Percentiles rank a stretch among this genome's conserved stretches.
Conservation (phyloP, 1,284 basidiomycete genomes). For the Pseudozyma thailandica region DNA sequence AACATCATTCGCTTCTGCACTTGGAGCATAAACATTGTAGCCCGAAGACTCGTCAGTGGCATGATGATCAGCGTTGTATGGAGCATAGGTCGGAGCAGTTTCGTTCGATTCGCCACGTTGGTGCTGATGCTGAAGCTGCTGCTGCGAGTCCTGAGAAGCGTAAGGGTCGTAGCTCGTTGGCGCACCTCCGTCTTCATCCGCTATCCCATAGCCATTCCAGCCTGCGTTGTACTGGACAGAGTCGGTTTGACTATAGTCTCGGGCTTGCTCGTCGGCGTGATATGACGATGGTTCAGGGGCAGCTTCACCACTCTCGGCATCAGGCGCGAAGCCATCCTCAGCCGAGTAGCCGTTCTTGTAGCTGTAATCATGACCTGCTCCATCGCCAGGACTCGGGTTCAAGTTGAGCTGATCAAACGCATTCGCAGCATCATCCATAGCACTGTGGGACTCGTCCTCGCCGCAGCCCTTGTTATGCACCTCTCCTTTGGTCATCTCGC, state of each 20-base stretch:
- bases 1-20: not conserved
- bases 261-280: conserved; percentile 1
- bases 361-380: not conserved
- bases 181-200: conserved; percentile 4
- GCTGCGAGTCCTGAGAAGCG: conserved; percentile 6
- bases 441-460: not conserved
- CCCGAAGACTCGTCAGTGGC: not conserved
- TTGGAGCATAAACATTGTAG: conserved; percentile 8
- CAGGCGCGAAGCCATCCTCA: conserved; percentile 10
- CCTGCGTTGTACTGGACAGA: conserved; percentile 9
- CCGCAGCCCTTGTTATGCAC: conserved; percentile 1
- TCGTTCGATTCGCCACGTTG: not conserved
- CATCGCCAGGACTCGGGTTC: conserved; percentile 4
- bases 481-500: conserved; percentile 7
- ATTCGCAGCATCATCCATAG: conserved; percentile 21
- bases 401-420: conserved; percentile 26
- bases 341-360: conserved; percentile 8
- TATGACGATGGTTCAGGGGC: conserved; percentile 7
- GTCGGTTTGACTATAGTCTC: not conserved
- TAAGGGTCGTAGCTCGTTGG: conserved; percentile 11
- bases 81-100: conserved; percentile 4
- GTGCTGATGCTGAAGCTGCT: conserved; percentile 2
- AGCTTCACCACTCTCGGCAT: conserved; percentile 1
- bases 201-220: conserved; percentile 20
- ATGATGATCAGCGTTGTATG: conserved; percentile 7